Percentiles rank a stretch among this genome's conserved stretches.
Evolutionary conservation across 106 monocot genomes (phyloP).

Genomic region (Dendrobium huoshanense): DNA sequence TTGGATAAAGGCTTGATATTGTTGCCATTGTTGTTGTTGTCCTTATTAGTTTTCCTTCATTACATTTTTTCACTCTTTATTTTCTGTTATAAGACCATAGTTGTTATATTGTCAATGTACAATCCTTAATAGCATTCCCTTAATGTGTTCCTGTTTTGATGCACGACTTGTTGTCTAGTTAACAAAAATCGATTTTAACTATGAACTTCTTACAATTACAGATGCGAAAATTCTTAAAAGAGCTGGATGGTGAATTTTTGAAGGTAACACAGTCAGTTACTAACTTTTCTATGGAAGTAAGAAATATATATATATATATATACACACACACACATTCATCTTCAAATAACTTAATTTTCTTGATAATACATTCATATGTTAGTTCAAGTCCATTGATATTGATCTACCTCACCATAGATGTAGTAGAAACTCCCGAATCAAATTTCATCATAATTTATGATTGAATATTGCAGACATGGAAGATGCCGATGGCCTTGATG

Average conservation of each 20-base stretch:
- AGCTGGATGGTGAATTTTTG: conserved; percentile 83
- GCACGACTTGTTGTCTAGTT: neutral
- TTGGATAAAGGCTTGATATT: no score
- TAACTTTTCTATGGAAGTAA: neutral
- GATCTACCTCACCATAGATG: no score
- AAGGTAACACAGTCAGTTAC: conserved; percentile 38
- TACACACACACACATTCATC: neutral
- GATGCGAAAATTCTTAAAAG: conserved; percentile 57
- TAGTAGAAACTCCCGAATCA: no score
- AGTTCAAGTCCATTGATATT: no score
- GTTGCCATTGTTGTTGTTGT: no score
- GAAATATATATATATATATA: neutral
- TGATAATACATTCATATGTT: no score
- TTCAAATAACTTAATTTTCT: neutral
- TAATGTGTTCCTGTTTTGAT: neutral
- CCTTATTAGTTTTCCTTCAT: neutral
- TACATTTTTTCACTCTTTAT: neutral
- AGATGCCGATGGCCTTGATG: no score
- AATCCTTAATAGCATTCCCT: neutral
- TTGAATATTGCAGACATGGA: no score
- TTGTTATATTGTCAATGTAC: neutral
- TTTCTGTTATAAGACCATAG: neutral
- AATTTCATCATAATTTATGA: no score
- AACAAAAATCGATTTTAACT: neutral
- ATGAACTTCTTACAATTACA: conserved; percentile 20